Conservation (phyloP, 345 rosid species). For the Sapria himalayana region DNA sequence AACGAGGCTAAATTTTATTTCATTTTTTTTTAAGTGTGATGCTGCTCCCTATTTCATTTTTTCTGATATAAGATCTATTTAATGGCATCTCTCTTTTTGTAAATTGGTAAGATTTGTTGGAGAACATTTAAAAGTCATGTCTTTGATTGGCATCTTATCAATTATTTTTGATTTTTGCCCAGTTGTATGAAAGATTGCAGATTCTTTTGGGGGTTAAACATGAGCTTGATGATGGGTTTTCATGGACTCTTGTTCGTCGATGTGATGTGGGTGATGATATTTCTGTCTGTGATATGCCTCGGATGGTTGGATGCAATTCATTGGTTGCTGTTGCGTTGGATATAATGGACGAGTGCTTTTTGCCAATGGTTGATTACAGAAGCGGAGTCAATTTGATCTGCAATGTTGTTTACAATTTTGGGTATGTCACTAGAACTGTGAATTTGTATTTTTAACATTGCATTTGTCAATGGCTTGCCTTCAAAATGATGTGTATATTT, state of each 20-base stretch:
- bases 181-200: constrained; percentile 41
- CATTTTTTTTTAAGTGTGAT: no score
- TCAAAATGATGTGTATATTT: no score
- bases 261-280: constrained; percentile 31
- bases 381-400: constrained; percentile 76
- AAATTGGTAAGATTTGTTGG: no score
- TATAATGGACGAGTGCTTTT: constrained; percentile 89
- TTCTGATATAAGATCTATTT: no score
- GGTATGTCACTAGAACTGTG: constrained; percentile 26
- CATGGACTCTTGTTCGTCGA: constrained; percentile 64
- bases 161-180: constrained; percentile 3
- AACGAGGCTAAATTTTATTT: no score
- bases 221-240: constrained; percentile 56
- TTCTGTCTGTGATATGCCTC: constrained; percentile 25
- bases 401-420: constrained; percentile 68
- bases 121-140: no score
- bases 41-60: no score
- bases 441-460: no score
- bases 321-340: constrained; percentile 71
- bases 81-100: no score
- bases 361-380: constrained; percentile 65
- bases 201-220: constrained; percentile 65
- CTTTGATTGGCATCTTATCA: neutral
- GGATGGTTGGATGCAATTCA: constrained; percentile 54
- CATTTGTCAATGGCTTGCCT: no score